These are phyloP conservation scores for Breviolum minutum DNA, from an alignment of 73 alveolate species.

Conservation along the genomic window DNA sequence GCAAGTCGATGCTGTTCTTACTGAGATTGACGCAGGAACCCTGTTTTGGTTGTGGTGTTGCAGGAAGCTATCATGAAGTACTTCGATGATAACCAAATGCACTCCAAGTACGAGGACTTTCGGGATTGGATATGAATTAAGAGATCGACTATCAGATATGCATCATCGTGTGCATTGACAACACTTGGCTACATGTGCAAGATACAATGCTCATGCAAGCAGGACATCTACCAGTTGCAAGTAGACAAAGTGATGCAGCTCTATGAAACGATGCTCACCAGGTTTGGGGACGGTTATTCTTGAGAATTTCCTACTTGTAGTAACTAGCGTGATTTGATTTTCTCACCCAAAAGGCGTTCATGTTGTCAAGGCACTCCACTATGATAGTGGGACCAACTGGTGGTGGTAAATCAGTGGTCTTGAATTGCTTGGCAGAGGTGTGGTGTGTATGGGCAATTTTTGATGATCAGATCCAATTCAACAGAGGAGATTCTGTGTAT, in stretches of 20 bases:
- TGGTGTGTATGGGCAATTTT: neutral
- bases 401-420: conserved; percentile 99
- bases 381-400: conserved; percentile 99
- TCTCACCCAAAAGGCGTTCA: neutral
- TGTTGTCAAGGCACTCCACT: conserved; percentile 96
- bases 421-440: conserved; percentile 97
- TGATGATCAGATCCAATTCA: neutral
- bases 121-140: neutral
- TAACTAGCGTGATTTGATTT: neutral
- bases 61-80: conserved; percentile 66
- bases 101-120: conserved; percentile 47
- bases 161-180: neutral
- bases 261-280: conserved; percentile 99
- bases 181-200: neutral
- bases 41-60: neutral
- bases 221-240: conserved; percentile 95
- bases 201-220: neutral
- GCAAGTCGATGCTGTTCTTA: conserved; percentile 5
- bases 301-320: neutral
- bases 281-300: conserved; percentile 72
- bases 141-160: neutral
- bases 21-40: neutral
- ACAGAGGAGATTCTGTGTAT: neutral
- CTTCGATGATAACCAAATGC: conserved; percentile 90
- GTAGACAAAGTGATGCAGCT: conserved; percentile 99